Evolutionary conservation across 495 filamentous ascomycete species (phyloP).

Genomic region (Penicillium steckii): DNA sequence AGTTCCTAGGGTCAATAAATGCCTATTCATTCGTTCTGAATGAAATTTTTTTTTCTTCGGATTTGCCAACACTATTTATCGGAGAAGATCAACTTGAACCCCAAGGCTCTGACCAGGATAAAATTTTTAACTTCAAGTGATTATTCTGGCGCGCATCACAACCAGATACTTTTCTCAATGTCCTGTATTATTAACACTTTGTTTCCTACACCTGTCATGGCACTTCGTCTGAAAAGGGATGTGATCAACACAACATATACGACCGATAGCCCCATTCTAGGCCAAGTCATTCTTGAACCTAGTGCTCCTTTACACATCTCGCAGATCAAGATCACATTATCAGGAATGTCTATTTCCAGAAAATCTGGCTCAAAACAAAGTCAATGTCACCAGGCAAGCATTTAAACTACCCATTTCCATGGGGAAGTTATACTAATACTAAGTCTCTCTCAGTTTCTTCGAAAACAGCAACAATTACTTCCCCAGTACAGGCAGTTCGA

Average conservation of each 20-base stretch:
- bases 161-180: too few relatives aligned
- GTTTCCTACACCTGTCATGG: too few relatives aligned
- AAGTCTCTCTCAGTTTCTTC: not conserved
- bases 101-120: too few relatives aligned
- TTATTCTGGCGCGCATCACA: too few relatives aligned
- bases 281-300: not conserved
- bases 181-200: not conserved
- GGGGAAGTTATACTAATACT: not conserved
- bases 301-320: not conserved
- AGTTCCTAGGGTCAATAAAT: too few relatives aligned
- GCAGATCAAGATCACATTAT: not conserved
- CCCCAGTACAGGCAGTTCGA: not conserved
- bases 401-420: not conserved
- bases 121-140: too few relatives aligned
- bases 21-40: too few relatives aligned
- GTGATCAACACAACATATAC: too few relatives aligned
- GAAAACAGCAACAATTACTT: not conserved
- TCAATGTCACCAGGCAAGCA: not conserved
- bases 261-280: not conserved
- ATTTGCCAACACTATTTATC: too few relatives aligned
- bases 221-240: too few relatives aligned
- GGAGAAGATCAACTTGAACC: too few relatives aligned
- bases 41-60: too few relatives aligned
- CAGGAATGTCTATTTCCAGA: not conserved
- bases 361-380: not conserved